These are phyloP conservation scores for Kentomonas sorsogonicus DNA, from an alignment of 208 protist genomes.

Conservation along the genomic window DNA sequence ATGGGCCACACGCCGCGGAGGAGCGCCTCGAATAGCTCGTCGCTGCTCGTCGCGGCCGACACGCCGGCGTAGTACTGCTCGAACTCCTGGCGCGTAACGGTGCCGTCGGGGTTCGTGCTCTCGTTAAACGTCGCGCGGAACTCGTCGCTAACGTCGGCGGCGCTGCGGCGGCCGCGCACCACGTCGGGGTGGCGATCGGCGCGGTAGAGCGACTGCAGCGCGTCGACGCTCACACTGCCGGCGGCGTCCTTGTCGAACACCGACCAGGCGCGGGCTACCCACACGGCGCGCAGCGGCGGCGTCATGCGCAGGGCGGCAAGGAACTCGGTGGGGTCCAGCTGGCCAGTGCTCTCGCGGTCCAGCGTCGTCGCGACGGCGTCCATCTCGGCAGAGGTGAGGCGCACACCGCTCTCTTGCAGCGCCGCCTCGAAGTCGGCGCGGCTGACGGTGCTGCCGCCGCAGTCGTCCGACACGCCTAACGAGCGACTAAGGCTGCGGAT, in stretches of 20 bases:
- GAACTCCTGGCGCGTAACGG: slow-evolving; percentile 74
- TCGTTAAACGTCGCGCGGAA: slow-evolving; percentile 66
- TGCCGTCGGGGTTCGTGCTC: slow-evolving; percentile 77
- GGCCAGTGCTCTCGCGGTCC: slow-evolving; percentile 44
- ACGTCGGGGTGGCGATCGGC: slow-evolving; percentile 59
- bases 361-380: slow-evolving; percentile 47
- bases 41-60: slow-evolving; percentile 37
- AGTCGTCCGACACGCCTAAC: slow-evolving; percentile 60
- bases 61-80: slow-evolving; percentile 78
- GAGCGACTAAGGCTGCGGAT: slow-evolving; percentile 73
- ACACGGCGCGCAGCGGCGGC: slow-evolving; percentile 44
- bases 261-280: slow-evolving; percentile 58
- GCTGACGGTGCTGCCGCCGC: slow-evolving; percentile 32
- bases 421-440: slow-evolving; percentile 28
- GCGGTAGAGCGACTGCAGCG: slow-evolving; percentile 37
- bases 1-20: slow-evolving; percentile 62
- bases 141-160: slow-evolving; percentile 36
- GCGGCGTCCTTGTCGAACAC: slow-evolving; percentile 36
- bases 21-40: slow-evolving; percentile 53
- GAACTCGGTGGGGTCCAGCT: slow-evolving; percentile 68
- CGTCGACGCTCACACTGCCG: slow-evolving; percentile 31
- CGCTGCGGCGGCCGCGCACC: slow-evolving; percentile 25
- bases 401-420: slow-evolving; percentile 39
- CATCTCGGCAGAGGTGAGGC: slow-evolving; percentile 45
- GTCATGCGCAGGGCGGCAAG: slow-evolving; percentile 55